Base-by-base conservation (phyloP, 768 basidiomycete species). In the Kwoniella heveanensis region DNA sequence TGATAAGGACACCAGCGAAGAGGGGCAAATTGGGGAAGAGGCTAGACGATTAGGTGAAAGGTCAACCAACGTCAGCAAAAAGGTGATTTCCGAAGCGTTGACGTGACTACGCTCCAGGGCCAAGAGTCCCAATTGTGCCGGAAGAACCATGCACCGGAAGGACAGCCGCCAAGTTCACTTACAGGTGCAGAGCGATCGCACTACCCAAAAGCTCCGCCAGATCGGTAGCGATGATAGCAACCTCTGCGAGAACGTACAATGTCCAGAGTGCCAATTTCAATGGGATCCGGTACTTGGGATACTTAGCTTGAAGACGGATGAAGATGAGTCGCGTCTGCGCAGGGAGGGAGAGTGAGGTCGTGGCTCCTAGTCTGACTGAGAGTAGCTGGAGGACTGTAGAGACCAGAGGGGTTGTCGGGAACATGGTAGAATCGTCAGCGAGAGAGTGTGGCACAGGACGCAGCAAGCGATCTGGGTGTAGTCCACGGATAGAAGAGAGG, bases 161-260 rank as follows among this genome's bases (percentile, higher is more conserved):
- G n/a, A n/a, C n/a, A n/a, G n/a, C n/a, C n/a, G n/a, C n/a, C n/a
- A n/a, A n/a, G n/a, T n/a, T n/a, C n/a, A 70, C 80, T 51, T 59
- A 82, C 80, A 92, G 83, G 74, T 86, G 86, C 49, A 92, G 82
- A 0, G 88, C 90, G 55, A 92, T 91, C 15, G 90, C 91, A 47
- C 87, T 88, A 4, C 91, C 86, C 1, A 93, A 81, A 17, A 93
- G 82, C 77, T 93, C 91, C 9, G 90, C 89, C 36, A 92, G 82
- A 75, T 91, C 90, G 5, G 90, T 91, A 12, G 86, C 85, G 24
- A 90, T 84, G 71, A 91, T 88, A 56, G 88, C 88, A 6, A 89
- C 77, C 73, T 91, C 90, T 0, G 88, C 77, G 25, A 77, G 53
- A 19, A 49, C 71, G 57, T 78, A 78, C 9, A 77, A 36, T 6